Evolutionary conservation across 805 yeast species (phyloP).

Genomic region (Sugiyamaella valdiviana): DNA sequence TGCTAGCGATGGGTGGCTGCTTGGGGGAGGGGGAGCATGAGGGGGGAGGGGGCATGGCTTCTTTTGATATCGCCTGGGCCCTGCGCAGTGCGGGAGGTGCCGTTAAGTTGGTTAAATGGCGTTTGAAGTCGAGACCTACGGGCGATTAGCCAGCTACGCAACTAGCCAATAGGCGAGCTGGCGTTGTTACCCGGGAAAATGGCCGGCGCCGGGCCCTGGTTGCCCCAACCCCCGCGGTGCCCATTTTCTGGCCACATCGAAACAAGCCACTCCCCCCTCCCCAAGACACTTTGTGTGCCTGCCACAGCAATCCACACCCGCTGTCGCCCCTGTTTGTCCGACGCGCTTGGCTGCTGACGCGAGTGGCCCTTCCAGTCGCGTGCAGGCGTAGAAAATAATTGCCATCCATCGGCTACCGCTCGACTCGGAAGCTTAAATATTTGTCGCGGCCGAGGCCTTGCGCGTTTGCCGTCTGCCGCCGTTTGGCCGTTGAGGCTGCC

Average conservation of each 20-base stretch:
- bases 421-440: too few relatives aligned
- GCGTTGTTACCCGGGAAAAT: background rate
- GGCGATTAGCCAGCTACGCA: too few relatives aligned
- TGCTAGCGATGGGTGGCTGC: background rate
- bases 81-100: background rate
- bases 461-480: too few relatives aligned
- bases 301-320: background rate
- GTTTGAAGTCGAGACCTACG: too few relatives aligned
- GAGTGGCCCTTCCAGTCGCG: background rate
- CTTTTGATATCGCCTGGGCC: too few relatives aligned
- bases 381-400: background rate
- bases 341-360: background rate
- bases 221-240: too few relatives aligned
- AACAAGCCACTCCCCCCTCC: background rate
- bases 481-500: too few relatives aligned
- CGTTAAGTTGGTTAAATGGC: background rate
- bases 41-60: background rate
- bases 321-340: background rate
- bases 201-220: too few relatives aligned
- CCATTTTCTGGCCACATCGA: background rate
- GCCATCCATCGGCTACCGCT: background rate
- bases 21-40: background rate
- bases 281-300: background rate
- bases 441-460: too few relatives aligned
- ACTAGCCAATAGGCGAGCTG: too few relatives aligned